Conservation (phyloP, 305 asterid genomes). For the Euphrasia arctica region DNA sequence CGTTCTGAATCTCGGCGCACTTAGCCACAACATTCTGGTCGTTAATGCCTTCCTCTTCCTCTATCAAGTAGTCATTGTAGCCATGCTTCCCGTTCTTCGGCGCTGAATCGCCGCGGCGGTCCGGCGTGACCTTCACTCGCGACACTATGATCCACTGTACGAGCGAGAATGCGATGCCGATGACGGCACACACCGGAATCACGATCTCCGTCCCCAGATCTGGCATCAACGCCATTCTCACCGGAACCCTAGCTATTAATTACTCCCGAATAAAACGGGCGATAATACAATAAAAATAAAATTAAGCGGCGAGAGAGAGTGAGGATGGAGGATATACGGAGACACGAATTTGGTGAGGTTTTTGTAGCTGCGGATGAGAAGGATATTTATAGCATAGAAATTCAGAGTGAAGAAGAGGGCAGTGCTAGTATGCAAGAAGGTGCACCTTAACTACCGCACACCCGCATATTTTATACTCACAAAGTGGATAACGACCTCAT, state of each 20-base stretch:
- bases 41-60: slow-evolving; percentile 46
- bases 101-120: slow-evolving; percentile 26
- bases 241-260: slow-evolving; percentile 26
- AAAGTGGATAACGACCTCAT: no score
- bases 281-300: neutral
- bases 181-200: slow-evolving; percentile 60
- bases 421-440: slow-evolving; percentile 14
- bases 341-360: slow-evolving; percentile 31
- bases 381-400: slow-evolving; percentile 28
- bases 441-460: slow-evolving; percentile 10
- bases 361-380: slow-evolving; percentile 15
- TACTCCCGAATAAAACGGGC: slow-evolving; percentile 1
- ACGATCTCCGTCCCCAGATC: slow-evolving; percentile 64
- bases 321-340: neutral
- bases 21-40: slow-evolving; percentile 47
- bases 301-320: slow-evolving; percentile 9
- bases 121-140: slow-evolving; percentile 52
- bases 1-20: slow-evolving; percentile 75
- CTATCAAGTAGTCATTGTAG: slow-evolving; percentile 39
- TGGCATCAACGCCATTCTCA: slow-evolving; percentile 48
- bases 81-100: slow-evolving; percentile 44
- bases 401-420: slow-evolving; percentile 10
- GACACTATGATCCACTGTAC: slow-evolving; percentile 63
- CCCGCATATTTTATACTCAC: no score
- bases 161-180: slow-evolving; percentile 59